A percentile compares a stretch with the other conserved stretches of the same genome.
These are phyloP conservation scores for Colletotrichum cuscutae DNA, from an alignment of 2,329 filamentous ascomycete species.

Conservation along the genomic window DNA sequence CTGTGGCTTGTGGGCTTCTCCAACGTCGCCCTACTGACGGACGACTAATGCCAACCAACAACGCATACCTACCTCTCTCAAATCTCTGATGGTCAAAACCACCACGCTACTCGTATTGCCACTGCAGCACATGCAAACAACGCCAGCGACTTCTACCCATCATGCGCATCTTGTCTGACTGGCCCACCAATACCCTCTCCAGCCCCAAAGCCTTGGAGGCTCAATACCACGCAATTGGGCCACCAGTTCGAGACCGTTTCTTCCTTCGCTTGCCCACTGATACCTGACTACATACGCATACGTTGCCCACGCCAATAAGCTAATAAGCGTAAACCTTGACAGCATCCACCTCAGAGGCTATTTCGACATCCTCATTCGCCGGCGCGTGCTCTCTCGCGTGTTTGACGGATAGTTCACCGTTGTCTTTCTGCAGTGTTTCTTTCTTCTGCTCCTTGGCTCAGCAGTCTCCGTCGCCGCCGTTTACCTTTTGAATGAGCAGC, in stretches of 20 bases:
- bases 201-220: not conserved
- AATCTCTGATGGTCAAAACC: not conserved
- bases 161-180: not conserved
- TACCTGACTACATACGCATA: not conserved
- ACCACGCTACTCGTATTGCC: not conserved
- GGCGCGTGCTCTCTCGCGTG: not conserved
- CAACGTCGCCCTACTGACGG: not conserved
- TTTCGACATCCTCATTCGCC: slow-evolving; percentile 9
- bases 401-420: not conserved
- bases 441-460: not conserved
- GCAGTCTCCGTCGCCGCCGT: not conserved
- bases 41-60: not conserved
- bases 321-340: slow-evolving; percentile 11
- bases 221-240: not conserved
- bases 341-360: slow-evolving; percentile 23
- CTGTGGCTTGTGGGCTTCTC: not conserved
- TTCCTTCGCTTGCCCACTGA: not conserved
- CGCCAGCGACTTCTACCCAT: not conserved
- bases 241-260: not conserved
- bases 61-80: not conserved
- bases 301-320: not conserved
- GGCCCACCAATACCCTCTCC: not conserved
- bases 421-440: not conserved
- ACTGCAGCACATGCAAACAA: not conserved
- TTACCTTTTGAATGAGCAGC: not conserved